A percentile compares a stretch with the other conserved stretches of the same genome.
phyloP scores from a whole-genome alignment of 768 basidiomycete species.

The Hysterangium stoloniferum region DNA sequence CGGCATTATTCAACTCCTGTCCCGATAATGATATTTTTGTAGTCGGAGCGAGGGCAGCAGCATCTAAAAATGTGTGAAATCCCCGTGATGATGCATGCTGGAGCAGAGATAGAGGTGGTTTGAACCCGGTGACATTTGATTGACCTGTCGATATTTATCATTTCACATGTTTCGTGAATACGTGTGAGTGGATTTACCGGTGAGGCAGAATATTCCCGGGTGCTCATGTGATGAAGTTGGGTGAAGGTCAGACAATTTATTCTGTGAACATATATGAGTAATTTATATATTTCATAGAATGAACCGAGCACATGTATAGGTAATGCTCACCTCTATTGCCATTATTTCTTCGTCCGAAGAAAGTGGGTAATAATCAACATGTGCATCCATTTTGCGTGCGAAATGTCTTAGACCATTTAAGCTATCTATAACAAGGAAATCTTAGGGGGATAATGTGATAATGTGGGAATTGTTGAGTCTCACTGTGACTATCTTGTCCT shows the following conservation, averaged over 20 bases:
- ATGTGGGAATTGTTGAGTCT: conserved; percentile 1
- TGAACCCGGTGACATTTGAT: conserved; percentile 76
- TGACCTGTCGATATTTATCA: conserved; percentile 48
- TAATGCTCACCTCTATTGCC: neutral
- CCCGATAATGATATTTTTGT: conserved; percentile 52
- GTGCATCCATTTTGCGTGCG: conserved; percentile 46
- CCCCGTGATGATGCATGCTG: conserved; percentile 59
- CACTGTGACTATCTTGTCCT: conserved; percentile 60
- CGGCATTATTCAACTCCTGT: conserved; percentile 38
- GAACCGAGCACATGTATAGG: too few relatives aligned
- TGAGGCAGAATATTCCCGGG: conserved; percentile 11
- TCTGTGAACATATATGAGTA: neutral
- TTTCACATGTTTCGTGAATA: neutral
- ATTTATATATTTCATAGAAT: too few relatives aligned
- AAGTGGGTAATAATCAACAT: conserved; percentile 51
- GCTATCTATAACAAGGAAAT: conserved; percentile 34
- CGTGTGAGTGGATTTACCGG: neutral
- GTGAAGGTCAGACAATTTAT: conserved; percentile 1
- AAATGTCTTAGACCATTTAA: conserved; percentile 77
- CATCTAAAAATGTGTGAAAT: conserved; percentile 72
- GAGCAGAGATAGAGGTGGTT: conserved; percentile 58
- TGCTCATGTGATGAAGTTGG: neutral
- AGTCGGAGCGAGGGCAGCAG: conserved; percentile 72
- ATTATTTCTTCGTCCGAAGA: conserved; percentile 2
- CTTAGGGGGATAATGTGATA: neutral